Evolutionary conservation across 352 stramenopile species (phyloP).

Genomic region (Achlya hypogyna): DNA sequence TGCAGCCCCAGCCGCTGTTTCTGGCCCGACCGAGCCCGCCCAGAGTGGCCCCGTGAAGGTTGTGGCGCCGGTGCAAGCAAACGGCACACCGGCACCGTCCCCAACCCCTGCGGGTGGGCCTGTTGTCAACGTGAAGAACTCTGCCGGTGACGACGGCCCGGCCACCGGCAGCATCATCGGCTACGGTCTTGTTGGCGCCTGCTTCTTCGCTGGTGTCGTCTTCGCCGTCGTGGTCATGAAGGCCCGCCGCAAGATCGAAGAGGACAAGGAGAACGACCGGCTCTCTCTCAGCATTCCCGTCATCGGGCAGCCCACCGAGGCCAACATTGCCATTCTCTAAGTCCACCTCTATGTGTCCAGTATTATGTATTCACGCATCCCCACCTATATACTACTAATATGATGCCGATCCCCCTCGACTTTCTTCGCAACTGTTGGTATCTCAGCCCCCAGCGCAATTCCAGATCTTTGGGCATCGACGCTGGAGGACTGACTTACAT

Average conservation of each 20-base stretch:
- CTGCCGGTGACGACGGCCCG: not conserved
- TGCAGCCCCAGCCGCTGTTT: not conserved
- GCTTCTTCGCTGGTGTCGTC: not conserved
- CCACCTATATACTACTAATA: not conserved
- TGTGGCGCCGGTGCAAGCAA: too few species aligned
- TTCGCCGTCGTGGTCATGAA: not conserved
- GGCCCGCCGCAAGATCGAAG: not conserved
- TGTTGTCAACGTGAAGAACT: not conserved
- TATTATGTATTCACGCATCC: not conserved
- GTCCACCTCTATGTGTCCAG: not conserved
- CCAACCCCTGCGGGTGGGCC: not conserved
- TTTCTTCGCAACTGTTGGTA: too few species aligned
- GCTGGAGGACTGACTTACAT: too few species aligned
- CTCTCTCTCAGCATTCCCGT: not conserved
- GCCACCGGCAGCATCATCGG: not conserved
- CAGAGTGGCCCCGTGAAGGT: too few species aligned
- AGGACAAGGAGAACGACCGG: constrained; percentile 11
- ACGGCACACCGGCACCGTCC: not conserved
- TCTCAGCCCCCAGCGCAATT: too few species aligned
- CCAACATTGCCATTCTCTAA: constrained; percentile 20
- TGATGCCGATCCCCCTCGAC: not conserved
- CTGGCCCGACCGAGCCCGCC: not conserved
- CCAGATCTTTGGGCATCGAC: too few species aligned
- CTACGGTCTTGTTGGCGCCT: not conserved
- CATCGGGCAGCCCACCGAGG: not conserved